Conservation (phyloP, 805 yeast species). For the Candida pini region DNA sequence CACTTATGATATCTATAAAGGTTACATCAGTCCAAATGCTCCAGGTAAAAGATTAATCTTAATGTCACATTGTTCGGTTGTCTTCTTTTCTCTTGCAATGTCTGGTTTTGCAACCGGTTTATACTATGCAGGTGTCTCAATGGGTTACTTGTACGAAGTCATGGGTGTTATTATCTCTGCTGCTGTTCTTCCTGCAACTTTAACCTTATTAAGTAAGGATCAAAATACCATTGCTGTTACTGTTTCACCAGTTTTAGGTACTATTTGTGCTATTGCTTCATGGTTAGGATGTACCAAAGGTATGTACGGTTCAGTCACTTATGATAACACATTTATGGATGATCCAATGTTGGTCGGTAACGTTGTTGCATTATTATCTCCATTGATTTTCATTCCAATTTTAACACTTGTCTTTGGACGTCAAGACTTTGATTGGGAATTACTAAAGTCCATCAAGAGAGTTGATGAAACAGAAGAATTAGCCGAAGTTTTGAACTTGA, state of each 20-base stretch:
- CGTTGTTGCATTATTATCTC: conserved; percentile 33
- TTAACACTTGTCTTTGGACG: conserved; percentile 24
- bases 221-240: conserved; percentile 31
- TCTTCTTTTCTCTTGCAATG: conserved; percentile 39
- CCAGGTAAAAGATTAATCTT: conserved; percentile 31
- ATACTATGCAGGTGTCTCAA: conserved; percentile 36
- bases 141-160: conserved; percentile 36
- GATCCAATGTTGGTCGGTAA: conserved; percentile 40
- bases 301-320: conserved; percentile 38
- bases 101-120: conserved; percentile 34
- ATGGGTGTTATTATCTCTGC: conserved; percentile 49
- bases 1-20: conserved; percentile 36
- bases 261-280: conserved; percentile 47
- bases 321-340: conserved; percentile 39
- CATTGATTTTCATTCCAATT: conserved; percentile 25
- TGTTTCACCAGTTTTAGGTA: conserved; percentile 43
- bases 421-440: conserved; percentile 23
- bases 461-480: conserved; percentile 32
- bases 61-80: conserved; percentile 30
- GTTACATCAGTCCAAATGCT: conserved; percentile 35
- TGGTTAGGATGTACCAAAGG: conserved; percentile 39
- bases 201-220: conserved; percentile 38
- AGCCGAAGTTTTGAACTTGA: no score
- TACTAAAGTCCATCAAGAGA: conserved; percentile 24
- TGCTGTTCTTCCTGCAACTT: conserved; percentile 41